Percentiles rank a stretch among this genome's conserved stretches.
Evolutionary conservation across 202 grass and related monocot genomes (phyloP).

Genomic region (Setaria italica): DNA sequence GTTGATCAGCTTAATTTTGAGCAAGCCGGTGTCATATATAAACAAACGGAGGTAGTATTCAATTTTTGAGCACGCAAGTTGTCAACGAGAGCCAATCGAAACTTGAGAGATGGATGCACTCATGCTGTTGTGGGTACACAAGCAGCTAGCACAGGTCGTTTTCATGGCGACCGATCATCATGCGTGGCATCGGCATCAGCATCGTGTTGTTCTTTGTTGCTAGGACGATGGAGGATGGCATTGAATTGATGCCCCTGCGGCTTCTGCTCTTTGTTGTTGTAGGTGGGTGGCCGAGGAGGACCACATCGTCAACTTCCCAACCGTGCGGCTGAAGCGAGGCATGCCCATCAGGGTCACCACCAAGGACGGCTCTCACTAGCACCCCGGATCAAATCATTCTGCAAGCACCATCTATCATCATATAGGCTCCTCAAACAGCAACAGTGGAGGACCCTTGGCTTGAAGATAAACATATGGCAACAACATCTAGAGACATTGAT

Average conservation of each 20-base stretch:
- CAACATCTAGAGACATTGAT: not conserved
- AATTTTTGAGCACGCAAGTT: not conserved
- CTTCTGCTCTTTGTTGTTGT: not conserved
- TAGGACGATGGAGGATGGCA: slow-evolving; percentile 1
- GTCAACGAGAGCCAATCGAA: not conserved
- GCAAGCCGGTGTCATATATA: no score
- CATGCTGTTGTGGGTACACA: not conserved
- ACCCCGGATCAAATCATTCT: not conserved
- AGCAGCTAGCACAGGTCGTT: slow-evolving; percentile 7
- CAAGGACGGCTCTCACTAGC: slow-evolving; percentile 26
- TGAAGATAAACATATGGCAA: not conserved
- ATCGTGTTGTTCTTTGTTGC: slow-evolving; percentile 2
- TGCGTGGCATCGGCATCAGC: not conserved
- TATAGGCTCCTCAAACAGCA: slow-evolving; percentile 1
- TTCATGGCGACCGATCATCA: not conserved
- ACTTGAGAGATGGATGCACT: not conserved
- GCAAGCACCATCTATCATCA: not conserved
- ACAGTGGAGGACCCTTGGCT: not conserved
- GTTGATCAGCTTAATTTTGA: no score
- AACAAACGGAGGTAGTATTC: no score
- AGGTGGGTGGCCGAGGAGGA: slow-evolving; percentile 97
- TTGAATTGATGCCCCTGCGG: slow-evolving; percentile 5
- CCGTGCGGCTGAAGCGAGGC: slow-evolving; percentile 82
- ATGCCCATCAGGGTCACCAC: slow-evolving; percentile 80
- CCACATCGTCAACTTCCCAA: slow-evolving; percentile 93